Conservation (phyloP, 352 stramenopile species). For the Globisporangium barbulae region DNA sequence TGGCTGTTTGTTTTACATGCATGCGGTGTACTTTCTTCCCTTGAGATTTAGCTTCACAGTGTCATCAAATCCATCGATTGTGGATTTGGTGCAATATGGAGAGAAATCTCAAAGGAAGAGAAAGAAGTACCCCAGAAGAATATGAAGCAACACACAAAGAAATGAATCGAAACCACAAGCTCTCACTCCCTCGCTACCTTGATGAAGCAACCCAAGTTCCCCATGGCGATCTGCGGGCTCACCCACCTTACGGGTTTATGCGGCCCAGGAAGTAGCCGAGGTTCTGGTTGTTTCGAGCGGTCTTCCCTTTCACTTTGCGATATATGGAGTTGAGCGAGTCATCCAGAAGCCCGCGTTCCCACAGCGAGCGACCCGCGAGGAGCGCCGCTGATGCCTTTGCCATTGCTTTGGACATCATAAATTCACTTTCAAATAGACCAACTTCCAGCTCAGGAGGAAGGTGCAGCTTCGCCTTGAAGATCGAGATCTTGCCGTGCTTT, state of each 20-base stretch:
- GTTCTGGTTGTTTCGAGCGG: slow-evolving; percentile 35
- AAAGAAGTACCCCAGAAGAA: background rate
- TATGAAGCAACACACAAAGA: background rate
- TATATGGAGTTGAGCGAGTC: slow-evolving; percentile 75
- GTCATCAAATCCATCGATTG: slow-evolving; percentile 1
- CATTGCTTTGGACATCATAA: slow-evolving; percentile 50
- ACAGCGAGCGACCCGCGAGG: slow-evolving; percentile 47
- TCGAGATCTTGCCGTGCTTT: slow-evolving; percentile 24
- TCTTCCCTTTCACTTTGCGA: slow-evolving; percentile 49
- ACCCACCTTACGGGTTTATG: slow-evolving; percentile 29
- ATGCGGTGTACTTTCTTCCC: background rate
- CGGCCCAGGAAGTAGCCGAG: slow-evolving; percentile 51
- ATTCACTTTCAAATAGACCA: slow-evolving; percentile 38
- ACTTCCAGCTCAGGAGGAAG: slow-evolving; percentile 56
- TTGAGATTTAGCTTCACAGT: background rate
- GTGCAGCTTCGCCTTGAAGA: slow-evolving; percentile 52
- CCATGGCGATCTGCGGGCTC: background rate
- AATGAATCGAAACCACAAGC: background rate
- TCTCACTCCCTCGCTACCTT: background rate
- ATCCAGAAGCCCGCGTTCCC: slow-evolving; percentile 52
- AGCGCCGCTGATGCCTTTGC: slow-evolving; percentile 62
- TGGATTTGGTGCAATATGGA: slow-evolving; percentile 6
- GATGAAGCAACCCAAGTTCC: background rate
- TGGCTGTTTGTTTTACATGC: background rate
- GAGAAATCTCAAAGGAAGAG: background rate